Conservation (phyloP, 1,284 basidiomycete genomes). For the Volvariella volvacea region DNA sequence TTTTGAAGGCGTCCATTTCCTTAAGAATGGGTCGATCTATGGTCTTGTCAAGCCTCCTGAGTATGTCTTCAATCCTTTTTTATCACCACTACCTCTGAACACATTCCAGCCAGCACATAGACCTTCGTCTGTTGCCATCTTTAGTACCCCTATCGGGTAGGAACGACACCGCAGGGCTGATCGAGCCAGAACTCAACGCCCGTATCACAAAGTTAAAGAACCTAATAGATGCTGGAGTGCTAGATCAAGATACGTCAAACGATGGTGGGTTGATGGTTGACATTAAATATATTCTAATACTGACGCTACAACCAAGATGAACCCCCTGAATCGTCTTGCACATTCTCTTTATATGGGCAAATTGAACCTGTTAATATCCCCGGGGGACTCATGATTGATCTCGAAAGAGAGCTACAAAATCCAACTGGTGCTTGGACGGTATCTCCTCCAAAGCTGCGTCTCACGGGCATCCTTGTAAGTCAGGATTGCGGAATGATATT, state of each 20-base stretch:
- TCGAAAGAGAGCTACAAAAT: conserved; percentile 64
- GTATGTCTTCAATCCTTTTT: conserved; percentile 29
- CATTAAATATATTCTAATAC: neutral
- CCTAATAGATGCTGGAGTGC: conserved; percentile 55
- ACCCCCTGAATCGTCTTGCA: conserved; percentile 45
- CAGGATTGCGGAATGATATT: conserved; percentile 73
- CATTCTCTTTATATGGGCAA: conserved; percentile 61
- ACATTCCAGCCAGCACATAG: conserved; percentile 41
- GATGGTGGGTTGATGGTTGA: conserved; percentile 26
- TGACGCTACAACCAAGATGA: conserved; percentile 33
- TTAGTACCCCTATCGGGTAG: conserved; percentile 47
- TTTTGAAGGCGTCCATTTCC: conserved; percentile 75
- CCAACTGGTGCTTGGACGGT: conserved; percentile 66
- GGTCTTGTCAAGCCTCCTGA: conserved; percentile 65
- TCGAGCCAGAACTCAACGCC: conserved; percentile 59
- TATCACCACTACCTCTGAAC: conserved; percentile 3
- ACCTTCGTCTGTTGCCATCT: conserved; percentile 63
- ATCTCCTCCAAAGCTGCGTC: conserved; percentile 42
- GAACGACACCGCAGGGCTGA: conserved; percentile 58
- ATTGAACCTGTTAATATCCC: conserved; percentile 47
- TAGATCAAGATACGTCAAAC: conserved; percentile 40
- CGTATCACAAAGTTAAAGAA: conserved; percentile 54
- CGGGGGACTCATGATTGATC: conserved; percentile 49
- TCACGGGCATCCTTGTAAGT: conserved; percentile 67
- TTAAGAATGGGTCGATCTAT: conserved; percentile 72